Base-by-base conservation (phyloP, 73 alveolate genomes). In the Diophrys appendiculata region DNA sequence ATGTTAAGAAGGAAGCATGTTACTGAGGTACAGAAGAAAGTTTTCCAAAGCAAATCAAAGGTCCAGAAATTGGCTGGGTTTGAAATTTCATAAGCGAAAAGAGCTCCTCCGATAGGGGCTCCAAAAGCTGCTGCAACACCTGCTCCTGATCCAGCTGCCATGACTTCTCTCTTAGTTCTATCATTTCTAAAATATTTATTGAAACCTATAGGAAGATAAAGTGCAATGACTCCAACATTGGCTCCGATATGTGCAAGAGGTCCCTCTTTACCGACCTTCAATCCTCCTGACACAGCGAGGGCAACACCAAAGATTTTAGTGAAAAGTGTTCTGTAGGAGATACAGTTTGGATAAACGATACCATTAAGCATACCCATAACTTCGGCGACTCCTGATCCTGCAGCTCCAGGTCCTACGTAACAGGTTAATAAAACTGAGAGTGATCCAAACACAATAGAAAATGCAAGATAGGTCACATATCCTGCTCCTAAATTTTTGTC, bases 231-330 rank as follows among this genome's bases (percentile, higher is more conserved):
- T 0, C 92, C 92, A n/a, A 84, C 23, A 8, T 55, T 84, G 54
- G 92, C 92, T 23, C 92, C 92, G 26, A 84, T 78, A 72, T 84
- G 92, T 31, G 88, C 92, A 34, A 84, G 68, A 2, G 92, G 92
- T 0, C 92, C 92, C 52, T 84, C 92, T 70, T 78, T 84, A 8
- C 92, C 92, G 13, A 77, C 71, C 43, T 80, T 68, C 26, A 78
- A 60, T 1, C 88, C 88, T 13, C 80, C 77, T 3, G 85, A 28
- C 24, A 84, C 88, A 56, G 88, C 92, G 2, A 84, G 35, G 27
- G 74, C 83, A 0, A 84, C 76, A 26, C 85, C 92, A 28, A 78
- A 1, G 3, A 78, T 80, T 54, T 84, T 84, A 0, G 65, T 77
- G 65, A 84, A 56, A 22, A 84, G 76, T 5, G 92, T 84, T 27